These are phyloP conservation scores for Papilionanthe hybrid DNA, from an alignment of 116 monocot genomes.

Conservation along the genomic window DNA sequence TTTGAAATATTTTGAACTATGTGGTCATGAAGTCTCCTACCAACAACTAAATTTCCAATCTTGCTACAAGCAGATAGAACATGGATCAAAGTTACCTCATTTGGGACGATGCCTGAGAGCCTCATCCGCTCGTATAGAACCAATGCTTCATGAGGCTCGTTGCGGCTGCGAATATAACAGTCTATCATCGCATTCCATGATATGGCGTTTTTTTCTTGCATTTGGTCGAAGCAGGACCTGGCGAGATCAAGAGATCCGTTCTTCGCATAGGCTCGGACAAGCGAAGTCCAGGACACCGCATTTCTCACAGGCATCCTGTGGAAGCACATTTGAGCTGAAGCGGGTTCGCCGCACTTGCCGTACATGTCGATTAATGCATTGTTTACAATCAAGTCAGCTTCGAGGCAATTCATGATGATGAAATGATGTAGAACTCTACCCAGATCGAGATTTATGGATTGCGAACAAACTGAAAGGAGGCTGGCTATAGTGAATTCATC, in stretches of 20 bases:
- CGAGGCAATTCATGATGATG: conserved; percentile 13
- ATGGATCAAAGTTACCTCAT: conserved; percentile 34
- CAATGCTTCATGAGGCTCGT: conserved; percentile 25
- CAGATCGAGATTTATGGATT: conserved; percentile 15
- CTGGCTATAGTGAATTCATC: conserved; percentile 47
- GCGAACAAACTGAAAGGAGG: conserved; percentile 39
- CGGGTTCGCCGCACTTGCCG: conserved; percentile 48
- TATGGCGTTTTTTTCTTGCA: conserved; percentile 35
- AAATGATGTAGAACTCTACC: conserved; percentile 32
- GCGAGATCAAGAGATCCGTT: conserved; percentile 38
- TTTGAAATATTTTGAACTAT: conserved; percentile 20
- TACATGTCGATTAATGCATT: conserved; percentile 71
- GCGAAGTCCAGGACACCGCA: conserved; percentile 53
- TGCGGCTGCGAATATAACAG: conserved; percentile 27
- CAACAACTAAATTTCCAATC: conserved; percentile 36
- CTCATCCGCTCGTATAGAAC: conserved; percentile 32
- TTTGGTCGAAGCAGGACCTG: conserved; percentile 34
- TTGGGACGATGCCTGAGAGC: conserved; percentile 26
- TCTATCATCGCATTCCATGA: conserved; percentile 65
- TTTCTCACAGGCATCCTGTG: conserved; percentile 36
- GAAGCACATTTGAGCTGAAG: conserved; percentile 27
- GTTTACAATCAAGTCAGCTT: conserved; percentile 32
- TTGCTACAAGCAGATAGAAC: conserved; percentile 55
- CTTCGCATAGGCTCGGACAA: conserved; percentile 35
- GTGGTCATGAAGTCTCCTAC: conserved; percentile 35